Evolutionary conservation across 176 grass and related monocot genomes (phyloP), one percentile per base, ranked within the genome.

Genomic region (Otatea glauca): DNA sequence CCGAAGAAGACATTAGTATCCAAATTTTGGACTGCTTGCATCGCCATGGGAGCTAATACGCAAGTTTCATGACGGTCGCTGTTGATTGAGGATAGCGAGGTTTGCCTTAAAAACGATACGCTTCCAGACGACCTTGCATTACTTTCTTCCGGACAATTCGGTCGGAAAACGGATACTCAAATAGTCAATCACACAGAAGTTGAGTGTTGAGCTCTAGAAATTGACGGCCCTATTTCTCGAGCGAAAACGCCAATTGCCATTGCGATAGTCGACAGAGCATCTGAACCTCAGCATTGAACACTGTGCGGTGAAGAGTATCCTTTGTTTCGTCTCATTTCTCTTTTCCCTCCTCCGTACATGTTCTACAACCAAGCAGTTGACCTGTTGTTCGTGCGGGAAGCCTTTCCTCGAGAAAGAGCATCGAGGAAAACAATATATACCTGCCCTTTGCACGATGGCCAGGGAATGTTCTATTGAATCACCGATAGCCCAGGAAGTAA

Each of bases 331-430:
- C 43, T 29, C 18, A 2, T 17, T 41, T 12, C 48, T 38, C 2
- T 8, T 59, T 35, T 68, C 42, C 15, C 29, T 32, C 32, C 29
- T 5, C 3, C 37, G 5, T 81, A 81, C 25, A 81, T 41, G 70
- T 71, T 67, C 48, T 59, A 86, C 54, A 77, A 39, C 37, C 65
- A 82, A 77, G 77, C 48, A 81, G 54, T 56, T n/a, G 47, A 65
- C 58, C 39, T 58, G n/a, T 39, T 53, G 41, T 48, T 71, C 54
- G 24, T 86, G 72, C 15, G 29, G 34, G 42, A 66, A 74, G 45
- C 72, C 49, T 74, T 63, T 71, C 51, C 79, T 51, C 29, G 18
- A 25, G 55, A 49, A 34, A 34, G 10, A 23, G 43, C n/a, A 54
- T 29, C 24, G 54, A 53, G 17, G 12, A 68, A 79, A 67, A 3